These are phyloP conservation scores for Crithidia thermophila DNA, from an alignment of 208 protist species.

Conservation along the genomic window DNA sequence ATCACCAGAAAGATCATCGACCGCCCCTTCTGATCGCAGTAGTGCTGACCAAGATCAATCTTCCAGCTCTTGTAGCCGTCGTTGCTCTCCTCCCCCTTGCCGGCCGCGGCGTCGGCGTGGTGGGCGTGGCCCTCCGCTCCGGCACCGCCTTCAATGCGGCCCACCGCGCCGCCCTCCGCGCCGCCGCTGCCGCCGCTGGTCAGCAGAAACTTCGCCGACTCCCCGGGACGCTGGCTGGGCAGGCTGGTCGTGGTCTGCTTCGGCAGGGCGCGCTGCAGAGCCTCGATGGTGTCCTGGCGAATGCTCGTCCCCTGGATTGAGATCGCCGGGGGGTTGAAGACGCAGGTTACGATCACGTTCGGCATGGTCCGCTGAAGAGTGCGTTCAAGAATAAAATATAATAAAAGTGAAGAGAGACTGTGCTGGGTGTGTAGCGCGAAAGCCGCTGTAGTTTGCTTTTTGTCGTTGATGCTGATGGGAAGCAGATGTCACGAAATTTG, in stretches of 20 bases:
- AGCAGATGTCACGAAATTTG: no score
- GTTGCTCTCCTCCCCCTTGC: constrained; percentile 11
- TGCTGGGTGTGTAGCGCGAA: neutral
- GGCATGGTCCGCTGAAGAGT: constrained; percentile 49
- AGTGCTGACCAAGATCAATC: constrained; percentile 79
- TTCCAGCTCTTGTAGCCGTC: constrained; percentile 59
- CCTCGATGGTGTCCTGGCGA: constrained; percentile 79
- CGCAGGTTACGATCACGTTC: constrained; percentile 80
- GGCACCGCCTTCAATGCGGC: constrained; percentile 11
- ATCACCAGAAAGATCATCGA: constrained; percentile 68
- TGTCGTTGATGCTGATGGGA: neutral
- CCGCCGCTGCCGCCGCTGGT: constrained; percentile 24
- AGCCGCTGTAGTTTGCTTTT: neutral
- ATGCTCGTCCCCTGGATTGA: constrained; percentile 71
- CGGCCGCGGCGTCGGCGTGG: neutral
- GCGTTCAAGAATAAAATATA: neutral
- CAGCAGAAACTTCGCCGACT: constrained; percentile 57
- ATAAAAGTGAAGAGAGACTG: neutral
- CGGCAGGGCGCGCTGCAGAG: constrained; percentile 65
- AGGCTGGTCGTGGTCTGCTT: constrained; percentile 65
- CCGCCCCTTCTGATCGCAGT: constrained; percentile 75
- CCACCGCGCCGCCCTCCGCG: neutral
- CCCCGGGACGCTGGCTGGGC: constrained; percentile 37
- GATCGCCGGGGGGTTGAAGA: constrained; percentile 80
- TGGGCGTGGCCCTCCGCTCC: neutral